These are phyloP conservation scores for Trichosporon coremiiforme DNA, from an alignment of 1,284 basidiomycete species.

Conservation along the genomic window DNA sequence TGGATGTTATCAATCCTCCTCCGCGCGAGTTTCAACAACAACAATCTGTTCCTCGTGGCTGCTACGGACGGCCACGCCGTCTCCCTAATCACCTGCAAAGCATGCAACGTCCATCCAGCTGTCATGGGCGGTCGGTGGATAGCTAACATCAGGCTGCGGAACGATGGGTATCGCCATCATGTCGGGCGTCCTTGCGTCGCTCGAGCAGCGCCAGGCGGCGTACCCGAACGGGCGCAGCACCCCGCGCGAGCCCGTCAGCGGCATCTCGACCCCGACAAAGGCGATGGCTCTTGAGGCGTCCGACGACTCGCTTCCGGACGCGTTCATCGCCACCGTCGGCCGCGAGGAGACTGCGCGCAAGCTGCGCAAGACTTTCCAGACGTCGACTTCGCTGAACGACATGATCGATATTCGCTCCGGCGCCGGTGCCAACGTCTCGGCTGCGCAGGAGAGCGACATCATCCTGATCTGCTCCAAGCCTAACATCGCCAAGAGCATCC, in stretches of 20 bases:
- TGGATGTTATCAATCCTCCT: neutral
- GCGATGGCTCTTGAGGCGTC: constrained; percentile 56
- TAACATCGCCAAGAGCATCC: constrained; percentile 76
- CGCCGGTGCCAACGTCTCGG: constrained; percentile 66
- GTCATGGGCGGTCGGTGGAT: too few relatives aligned
- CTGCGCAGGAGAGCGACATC: constrained; percentile 76
- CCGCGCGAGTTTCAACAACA: neutral
- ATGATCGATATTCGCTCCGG: constrained; percentile 70
- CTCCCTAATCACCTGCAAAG: too few relatives aligned
- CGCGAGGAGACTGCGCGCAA: constrained; percentile 74
- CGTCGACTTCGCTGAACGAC: constrained; percentile 62
- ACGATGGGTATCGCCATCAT: constrained; percentile 98
- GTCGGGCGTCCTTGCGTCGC: constrained; percentile 63
- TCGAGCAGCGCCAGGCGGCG: constrained; percentile 47
- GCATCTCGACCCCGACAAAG: constrained; percentile 72
- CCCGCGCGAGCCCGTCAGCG: constrained; percentile 69
- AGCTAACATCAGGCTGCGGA: constrained; percentile 73
- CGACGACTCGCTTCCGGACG: constrained; percentile 71
- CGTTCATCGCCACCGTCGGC: constrained; percentile 86
- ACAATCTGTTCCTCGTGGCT: neutral
- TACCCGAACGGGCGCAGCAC: constrained; percentile 28
- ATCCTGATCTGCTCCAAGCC: constrained; percentile 93
- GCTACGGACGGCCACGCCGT: too few relatives aligned
- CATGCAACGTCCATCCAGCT: neutral
- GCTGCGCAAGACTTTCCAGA: constrained; percentile 67